phyloP scores from a whole-genome alignment of 495 filamentous ascomycete genomes.

The Podospora bellae-mahoneyi region DNA sequence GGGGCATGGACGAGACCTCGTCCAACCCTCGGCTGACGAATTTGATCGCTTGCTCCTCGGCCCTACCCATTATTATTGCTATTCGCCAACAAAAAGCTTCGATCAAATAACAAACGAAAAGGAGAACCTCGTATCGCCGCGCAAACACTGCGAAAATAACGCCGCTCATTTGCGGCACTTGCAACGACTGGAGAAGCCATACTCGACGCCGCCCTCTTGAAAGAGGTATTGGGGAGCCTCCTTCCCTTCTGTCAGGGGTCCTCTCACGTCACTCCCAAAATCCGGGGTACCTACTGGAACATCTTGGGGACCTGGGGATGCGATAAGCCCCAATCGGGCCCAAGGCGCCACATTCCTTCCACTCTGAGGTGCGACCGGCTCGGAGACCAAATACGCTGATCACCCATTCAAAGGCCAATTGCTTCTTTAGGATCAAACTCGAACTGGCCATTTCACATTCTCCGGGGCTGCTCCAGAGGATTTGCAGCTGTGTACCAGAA shows the following conservation, averaged over 20 bases:
- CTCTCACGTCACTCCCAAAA: slow-evolving; percentile 10
- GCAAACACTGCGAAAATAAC: slow-evolving; percentile 10
- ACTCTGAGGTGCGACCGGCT: background rate
- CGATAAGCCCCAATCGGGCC: background rate
- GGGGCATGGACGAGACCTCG: background rate
- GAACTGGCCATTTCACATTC: no score
- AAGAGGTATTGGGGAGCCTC: slow-evolving; percentile 6
- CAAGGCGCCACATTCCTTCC: slow-evolving; percentile 4
- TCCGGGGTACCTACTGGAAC: slow-evolving; percentile 15
- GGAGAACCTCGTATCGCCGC: background rate
- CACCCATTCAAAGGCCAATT: background rate
- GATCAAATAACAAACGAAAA: background rate
- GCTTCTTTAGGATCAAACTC: slow-evolving; percentile 11
- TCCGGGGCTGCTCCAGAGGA: slow-evolving; percentile 13
- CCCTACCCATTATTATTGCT: background rate
- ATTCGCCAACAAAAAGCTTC: background rate
- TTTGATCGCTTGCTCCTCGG: slow-evolving; percentile 4
- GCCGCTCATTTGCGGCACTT: slow-evolving; percentile 7
- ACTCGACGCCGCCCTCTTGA: slow-evolving; percentile 2
- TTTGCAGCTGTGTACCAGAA: slow-evolving; percentile 4
- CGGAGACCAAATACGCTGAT: slow-evolving; percentile 1
- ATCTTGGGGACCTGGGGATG: background rate
- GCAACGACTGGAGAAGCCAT: background rate
- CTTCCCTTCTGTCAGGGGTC: background rate
- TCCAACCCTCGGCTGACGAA: slow-evolving; percentile 12